Evolutionary conservation across 768 basidiomycete genomes (phyloP).

Genomic region (Russula sp.): DNA sequence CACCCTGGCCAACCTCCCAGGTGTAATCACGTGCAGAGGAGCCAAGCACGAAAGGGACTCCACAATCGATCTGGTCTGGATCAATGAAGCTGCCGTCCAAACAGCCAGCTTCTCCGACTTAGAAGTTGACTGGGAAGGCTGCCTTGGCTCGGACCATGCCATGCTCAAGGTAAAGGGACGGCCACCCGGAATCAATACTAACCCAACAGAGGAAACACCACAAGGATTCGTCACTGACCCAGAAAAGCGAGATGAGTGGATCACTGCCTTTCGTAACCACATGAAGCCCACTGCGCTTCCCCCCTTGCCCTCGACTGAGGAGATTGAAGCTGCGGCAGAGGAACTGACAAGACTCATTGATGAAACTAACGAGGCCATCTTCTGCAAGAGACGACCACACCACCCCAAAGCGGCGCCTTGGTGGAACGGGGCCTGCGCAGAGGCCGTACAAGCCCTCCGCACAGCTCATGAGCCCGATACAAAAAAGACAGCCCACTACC

Average conservation of each 20-base stretch:
- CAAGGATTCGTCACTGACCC: not conserved
- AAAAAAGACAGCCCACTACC: not conserved
- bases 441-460: not conserved
- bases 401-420: not conserved
- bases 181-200: too few species aligned
- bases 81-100: not conserved
- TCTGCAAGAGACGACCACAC: not conserved
- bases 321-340: not conserved
- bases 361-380: not conserved
- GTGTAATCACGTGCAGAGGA: not conserved
- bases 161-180: not conserved
- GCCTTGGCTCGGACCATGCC: not conserved
- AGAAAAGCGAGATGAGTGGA: not conserved
- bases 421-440: not conserved
- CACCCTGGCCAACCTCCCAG: not conserved
- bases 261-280: not conserved
- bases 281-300: too few species aligned
- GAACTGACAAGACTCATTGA: not conserved
- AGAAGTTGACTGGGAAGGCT: not conserved
- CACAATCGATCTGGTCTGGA: not conserved
- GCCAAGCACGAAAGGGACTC: not conserved
- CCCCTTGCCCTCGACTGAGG: too few species aligned
- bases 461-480: not conserved
- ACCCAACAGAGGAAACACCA: not conserved
- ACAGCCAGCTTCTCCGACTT: not conserved